Base-by-base conservation (phyloP, 2,329 filamentous ascomycete species). In the Ophiostoma angusticollis region DNA sequence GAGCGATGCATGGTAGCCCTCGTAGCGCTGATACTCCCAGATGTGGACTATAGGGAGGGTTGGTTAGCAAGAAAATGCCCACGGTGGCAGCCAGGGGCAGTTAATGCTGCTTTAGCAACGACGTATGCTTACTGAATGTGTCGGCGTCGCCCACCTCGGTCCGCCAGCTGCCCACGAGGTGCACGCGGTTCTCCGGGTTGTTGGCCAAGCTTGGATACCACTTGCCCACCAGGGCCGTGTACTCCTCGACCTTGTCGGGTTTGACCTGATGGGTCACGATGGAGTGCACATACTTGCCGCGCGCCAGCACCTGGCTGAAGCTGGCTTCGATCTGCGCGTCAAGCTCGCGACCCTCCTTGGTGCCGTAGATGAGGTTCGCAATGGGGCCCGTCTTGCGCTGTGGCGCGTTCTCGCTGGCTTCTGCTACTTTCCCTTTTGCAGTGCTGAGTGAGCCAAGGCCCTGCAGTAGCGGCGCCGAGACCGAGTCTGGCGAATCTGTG, bases 11-110 rank as follows among this genome's bases (percentile, higher is more conserved):
- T 98, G 91, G 61, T 96, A 96, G 45, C 91, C 91, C 51, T 87
- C 73, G 63, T 96, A 98, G 52, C 87, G 81, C 62, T 96, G 87
- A 61, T 98, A 98, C 61, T 98, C 91, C 91, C 91, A 98, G 54
- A 98, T 98, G 59, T 98, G 91, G 36, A 98, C 91, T 96, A 52
- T n/a, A n/a, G n/a, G n/a, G n/a, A n/a, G n/a, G n/a, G n/a, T 37
- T 23, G 11, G 9, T 31, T 38, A 35, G 8, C 5, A 18, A 14
- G 11, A 30, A 9, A 13, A 36, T 16, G 7, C 9, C 14, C 13
- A 35, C 6, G 13, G 25, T n/a, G 25, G 9, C 6, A 8, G 24
- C 24, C 4, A 27, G n/a, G n/a, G 17, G 5, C n/a, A n/a, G n/a
- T n/a, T n/a, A n/a, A n/a, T n/a, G n/a, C n/a, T n/a, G n/a, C n/a